Evolutionary conservation across 1,284 basidiomycete genomes (phyloP).

Genomic region (Sparassis latifolia): DNA sequence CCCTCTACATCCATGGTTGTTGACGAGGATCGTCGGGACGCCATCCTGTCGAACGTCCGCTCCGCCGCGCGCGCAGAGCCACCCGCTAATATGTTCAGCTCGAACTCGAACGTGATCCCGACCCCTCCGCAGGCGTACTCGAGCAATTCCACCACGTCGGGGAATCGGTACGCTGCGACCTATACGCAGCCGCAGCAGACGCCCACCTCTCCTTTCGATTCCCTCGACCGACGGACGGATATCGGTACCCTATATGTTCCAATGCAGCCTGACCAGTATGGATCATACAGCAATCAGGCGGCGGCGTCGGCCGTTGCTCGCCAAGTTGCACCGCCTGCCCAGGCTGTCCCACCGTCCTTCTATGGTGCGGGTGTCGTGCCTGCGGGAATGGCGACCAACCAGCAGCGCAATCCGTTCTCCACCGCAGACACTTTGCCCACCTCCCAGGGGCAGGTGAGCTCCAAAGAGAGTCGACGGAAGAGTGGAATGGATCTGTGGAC

Average conservation of each 20-base stretch:
- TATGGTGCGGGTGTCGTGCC: slow-evolving; percentile 60
- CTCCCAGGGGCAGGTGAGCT: slow-evolving; percentile 28
- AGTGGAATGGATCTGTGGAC: slow-evolving; percentile 74
- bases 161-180: slow-evolving; percentile 50
- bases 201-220: slow-evolving; percentile 46
- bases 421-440: slow-evolving; percentile 30
- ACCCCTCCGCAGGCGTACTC: slow-evolving; percentile 69
- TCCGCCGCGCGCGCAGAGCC: slow-evolving; percentile 51
- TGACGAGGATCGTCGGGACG: slow-evolving; percentile 62
- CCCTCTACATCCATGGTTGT: slow-evolving; percentile 44
- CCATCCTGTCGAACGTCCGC: slow-evolving; percentile 70
- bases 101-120: slow-evolving; percentile 47
- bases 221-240: slow-evolving; percentile 55
- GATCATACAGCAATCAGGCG: slow-evolving; percentile 37
- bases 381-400: slow-evolving; percentile 30
- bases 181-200: slow-evolving; percentile 37
- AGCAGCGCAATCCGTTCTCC: slow-evolving; percentile 56
- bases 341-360: slow-evolving; percentile 54
- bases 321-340: slow-evolving; percentile 42
- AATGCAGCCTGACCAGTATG: slow-evolving; percentile 73
- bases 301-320: slow-evolving; percentile 27
- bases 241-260: slow-evolving; percentile 67
- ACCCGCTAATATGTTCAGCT: slow-evolving; percentile 35
- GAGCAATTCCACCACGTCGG: slow-evolving; percentile 41
- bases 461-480: slow-evolving; percentile 55